A percentile compares a stretch with the other conserved stretches of the same genome.
Conservation (phyloP, 768 basidiomycete species). For the Tricholoma furcatifolium region DNA sequence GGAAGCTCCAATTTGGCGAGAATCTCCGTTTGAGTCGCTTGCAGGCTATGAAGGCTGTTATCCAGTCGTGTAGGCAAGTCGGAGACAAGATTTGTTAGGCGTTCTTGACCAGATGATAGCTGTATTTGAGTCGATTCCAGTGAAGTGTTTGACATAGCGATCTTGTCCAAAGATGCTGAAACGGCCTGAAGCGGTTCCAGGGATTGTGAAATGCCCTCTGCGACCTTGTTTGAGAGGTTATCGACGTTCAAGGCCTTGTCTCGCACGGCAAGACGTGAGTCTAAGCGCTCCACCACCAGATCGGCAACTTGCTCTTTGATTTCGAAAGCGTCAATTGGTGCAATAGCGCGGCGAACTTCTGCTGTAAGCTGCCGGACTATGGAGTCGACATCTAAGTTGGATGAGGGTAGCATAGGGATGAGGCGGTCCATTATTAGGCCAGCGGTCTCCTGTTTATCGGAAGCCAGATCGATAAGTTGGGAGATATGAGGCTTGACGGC, state of each 20-base stretch:
- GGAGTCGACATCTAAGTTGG: slow-evolving; percentile 49
- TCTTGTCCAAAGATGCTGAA: slow-evolving; percentile 34
- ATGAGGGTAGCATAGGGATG: slow-evolving; percentile 58
- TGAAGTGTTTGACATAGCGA: slow-evolving; percentile 43
- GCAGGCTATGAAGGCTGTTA: slow-evolving; percentile 43
- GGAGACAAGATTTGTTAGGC: slow-evolving; percentile 40
- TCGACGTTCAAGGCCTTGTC: slow-evolving; percentile 72
- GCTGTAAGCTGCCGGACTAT: slow-evolving; percentile 59
- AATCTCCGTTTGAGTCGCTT: slow-evolving; percentile 33
- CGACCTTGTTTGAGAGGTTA: slow-evolving; percentile 50
- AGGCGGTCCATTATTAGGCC: slow-evolving; percentile 75
- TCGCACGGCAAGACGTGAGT: slow-evolving; percentile 75
- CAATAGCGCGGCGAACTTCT: slow-evolving; percentile 71
- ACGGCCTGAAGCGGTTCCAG: slow-evolving; percentile 41
- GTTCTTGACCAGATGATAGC: slow-evolving; percentile 37
- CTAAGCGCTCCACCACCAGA: slow-evolving; percentile 81
- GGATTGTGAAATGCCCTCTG: slow-evolving; percentile 47
- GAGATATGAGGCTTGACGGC: slow-evolving; percentile 88
- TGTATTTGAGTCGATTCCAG: slow-evolving; percentile 35
- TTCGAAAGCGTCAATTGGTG: slow-evolving; percentile 78
- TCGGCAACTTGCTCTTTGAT: slow-evolving; percentile 90
- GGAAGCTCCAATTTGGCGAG: slow-evolving; percentile 28
- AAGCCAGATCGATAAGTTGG: slow-evolving; percentile 85
- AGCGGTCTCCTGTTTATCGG: slow-evolving; percentile 87
- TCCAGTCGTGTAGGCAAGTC: slow-evolving; percentile 47